Conservation (phyloP, 768 basidiomycete genomes). For the Pulveroboletus sp. region DNA sequence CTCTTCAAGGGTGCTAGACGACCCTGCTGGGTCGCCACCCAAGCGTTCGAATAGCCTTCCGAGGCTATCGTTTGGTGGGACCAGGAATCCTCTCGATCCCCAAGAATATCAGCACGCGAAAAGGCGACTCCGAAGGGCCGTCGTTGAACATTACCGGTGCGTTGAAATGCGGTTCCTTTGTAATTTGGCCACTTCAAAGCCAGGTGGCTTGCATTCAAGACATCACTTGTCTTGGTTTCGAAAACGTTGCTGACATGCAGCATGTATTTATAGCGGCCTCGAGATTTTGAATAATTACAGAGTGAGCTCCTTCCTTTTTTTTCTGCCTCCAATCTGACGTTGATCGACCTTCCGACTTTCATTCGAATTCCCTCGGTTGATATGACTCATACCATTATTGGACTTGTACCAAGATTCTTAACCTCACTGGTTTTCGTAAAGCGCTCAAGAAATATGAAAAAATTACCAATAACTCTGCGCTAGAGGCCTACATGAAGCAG, state of each 20-base stretch:
- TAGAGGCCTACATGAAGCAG: slow-evolving; percentile 78
- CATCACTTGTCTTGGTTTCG: neutral
- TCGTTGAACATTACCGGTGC: slow-evolving; percentile 76
- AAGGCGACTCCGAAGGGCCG: slow-evolving; percentile 76
- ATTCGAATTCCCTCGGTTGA: neutral
- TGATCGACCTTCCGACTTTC: neutral
- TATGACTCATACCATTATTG: neutral
- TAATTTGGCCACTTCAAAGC: neutral
- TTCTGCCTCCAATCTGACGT: neutral
- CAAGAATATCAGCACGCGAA: slow-evolving; percentile 80
- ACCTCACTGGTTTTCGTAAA: slow-evolving; percentile 85
- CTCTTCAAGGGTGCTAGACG: neutral
- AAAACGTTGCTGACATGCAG: slow-evolving; percentile 6
- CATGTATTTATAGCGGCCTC: slow-evolving; percentile 46
- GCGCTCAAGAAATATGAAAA: slow-evolving; percentile 86
- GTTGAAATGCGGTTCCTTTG: neutral
- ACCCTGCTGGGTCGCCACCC: neutral
- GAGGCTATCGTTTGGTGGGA: neutral
- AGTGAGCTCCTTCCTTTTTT: slow-evolving; percentile 33
- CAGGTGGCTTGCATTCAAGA: too few species aligned
- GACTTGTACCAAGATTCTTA: slow-evolving; percentile 56
- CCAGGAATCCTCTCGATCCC: slow-evolving; percentile 44
- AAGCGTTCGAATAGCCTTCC: slow-evolving; percentile 1
- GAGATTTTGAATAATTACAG: slow-evolving; percentile 89
- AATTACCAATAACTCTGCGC: slow-evolving; percentile 63